phyloP scores from a whole-genome alignment of 2,329 filamentous ascomycete genomes.

The Trichoderma sp. region DNA sequence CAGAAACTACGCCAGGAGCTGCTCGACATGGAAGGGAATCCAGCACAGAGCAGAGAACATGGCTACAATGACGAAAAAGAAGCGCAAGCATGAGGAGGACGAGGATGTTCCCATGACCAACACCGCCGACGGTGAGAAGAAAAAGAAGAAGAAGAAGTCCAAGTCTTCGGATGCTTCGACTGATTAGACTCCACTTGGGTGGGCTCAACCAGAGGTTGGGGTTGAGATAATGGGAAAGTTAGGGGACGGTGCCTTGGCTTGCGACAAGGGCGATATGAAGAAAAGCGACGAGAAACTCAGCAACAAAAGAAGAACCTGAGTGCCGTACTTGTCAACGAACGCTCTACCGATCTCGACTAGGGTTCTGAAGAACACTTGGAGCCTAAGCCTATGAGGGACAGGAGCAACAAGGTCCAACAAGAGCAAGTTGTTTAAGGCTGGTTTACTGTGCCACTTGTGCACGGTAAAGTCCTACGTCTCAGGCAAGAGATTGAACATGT shows the following conservation, averaged over 20 bases:
- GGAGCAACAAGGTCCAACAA: conserved; percentile 11
- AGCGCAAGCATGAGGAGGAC: conserved; percentile 54
- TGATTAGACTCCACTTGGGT: conserved; percentile 20
- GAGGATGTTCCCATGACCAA: conserved; percentile 39
- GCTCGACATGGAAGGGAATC: neutral
- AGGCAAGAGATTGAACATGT: too few relatives aligned
- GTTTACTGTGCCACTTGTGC: neutral
- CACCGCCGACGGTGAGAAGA: conserved; percentile 41
- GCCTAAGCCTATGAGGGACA: conserved; percentile 59
- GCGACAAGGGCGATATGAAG: neutral
- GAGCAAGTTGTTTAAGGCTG: neutral
- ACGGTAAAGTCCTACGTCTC: neutral
- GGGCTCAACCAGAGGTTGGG: neutral
- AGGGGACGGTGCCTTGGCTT: neutral
- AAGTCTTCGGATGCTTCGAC: conserved; percentile 26
- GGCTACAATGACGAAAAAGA: conserved; percentile 42
- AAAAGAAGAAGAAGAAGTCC: conserved; percentile 53
- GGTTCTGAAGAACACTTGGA: conserved; percentile 27
- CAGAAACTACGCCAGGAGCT: neutral
- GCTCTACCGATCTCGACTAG: neutral
- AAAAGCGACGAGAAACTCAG: neutral
- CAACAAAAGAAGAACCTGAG: neutral
- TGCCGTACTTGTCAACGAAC: neutral
- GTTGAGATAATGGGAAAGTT: neutral
- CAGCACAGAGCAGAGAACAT: neutral